Base-by-base conservation (phyloP, 2,329 filamentous ascomycete genomes). In the Ploettnerulaceae sp. region DNA sequence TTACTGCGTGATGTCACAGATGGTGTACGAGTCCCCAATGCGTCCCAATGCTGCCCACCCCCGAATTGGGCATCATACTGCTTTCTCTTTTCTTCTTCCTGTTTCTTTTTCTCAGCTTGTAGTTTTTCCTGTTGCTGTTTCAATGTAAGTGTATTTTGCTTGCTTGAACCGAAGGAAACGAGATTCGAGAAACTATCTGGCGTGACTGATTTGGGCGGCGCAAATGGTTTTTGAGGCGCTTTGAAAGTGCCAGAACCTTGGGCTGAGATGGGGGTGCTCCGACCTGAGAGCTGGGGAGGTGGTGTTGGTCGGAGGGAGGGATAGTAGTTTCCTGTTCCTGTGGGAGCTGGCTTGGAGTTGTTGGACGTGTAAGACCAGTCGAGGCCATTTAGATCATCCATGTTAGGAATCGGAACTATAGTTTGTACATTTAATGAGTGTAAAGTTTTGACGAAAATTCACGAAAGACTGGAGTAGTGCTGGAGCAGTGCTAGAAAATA, bases 11-110 rank as follows among this genome's bases (percentile, higher is more conserved):
- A 72, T 33, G 69, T 66, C 46, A 69, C 66, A 33, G 74, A 69
- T 25, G 74, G 74, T 37, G 59, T 62, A 58, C 71, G 73, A 33
- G 69, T 70, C 54, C 80, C 88, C 37, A 93, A 69, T 9, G 69
- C 78, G 61, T 93, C 86, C 81, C 85, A 90, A 62, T 89, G 88
- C 51, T 81, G 79, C 8, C 77, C 76, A 59, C 82, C 80, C 2
- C 87, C 89, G 66, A 89, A 96, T 51, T 91, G 82, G 22, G 79
- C 75, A 55, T 93, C 87, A 58, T 82, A 77, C 63, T 82, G 79
- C 59, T 76, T 83, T 59, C 76, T 78, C 61, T 79, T 78, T 63
- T 90, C 84, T 48, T 83, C 84, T 51, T 89, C 86, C 64, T 91
- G 86, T 63, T 72, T 79, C 25, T 76, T 72, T 67, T 80, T 87